These are phyloP conservation scores for Solanum ahanhuiri DNA, from an alignment of 257 asterid genomes.

Conservation along the genomic window DNA sequence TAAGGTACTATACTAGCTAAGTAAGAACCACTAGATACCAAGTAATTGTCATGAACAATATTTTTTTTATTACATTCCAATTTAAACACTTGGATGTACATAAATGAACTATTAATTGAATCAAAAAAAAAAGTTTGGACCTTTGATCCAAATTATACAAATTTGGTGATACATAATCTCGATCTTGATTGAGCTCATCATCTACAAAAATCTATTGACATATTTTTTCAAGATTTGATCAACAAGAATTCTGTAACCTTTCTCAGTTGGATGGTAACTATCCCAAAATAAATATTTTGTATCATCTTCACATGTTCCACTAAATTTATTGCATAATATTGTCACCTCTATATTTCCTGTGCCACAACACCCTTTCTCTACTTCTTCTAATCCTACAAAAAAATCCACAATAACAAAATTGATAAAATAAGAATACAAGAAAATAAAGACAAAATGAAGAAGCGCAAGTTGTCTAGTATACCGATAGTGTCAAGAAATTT, in stretches of 20 bases:
- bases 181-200: neutral
- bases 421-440: neutral
- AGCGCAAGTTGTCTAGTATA: neutral
- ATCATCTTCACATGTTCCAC: slow-evolving; percentile 18
- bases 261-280: slow-evolving; percentile 31
- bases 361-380: slow-evolving; percentile 31
- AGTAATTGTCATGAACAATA: neutral
- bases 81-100: neutral
- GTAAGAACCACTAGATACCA: neutral
- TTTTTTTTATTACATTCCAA: neutral
- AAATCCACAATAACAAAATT: neutral
- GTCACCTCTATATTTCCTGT: slow-evolving; percentile 18
- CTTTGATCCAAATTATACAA: neutral
- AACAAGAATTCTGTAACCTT: slow-evolving; percentile 18
- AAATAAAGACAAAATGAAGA: neutral
- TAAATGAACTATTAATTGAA: neutral
- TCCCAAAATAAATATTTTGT: slow-evolving; percentile 29
- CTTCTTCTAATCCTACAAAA: slow-evolving; percentile 25
- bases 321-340: slow-evolving; percentile 13
- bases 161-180: neutral
- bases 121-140: neutral
- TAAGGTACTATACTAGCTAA: neutral
- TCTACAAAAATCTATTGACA: neutral
- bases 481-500: no score
- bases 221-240: slow-evolving; percentile 1